Evolutionary conservation across 768 basidiomycete species (phyloP).

Genomic region (Coprinopsis strossmayeri): DNA sequence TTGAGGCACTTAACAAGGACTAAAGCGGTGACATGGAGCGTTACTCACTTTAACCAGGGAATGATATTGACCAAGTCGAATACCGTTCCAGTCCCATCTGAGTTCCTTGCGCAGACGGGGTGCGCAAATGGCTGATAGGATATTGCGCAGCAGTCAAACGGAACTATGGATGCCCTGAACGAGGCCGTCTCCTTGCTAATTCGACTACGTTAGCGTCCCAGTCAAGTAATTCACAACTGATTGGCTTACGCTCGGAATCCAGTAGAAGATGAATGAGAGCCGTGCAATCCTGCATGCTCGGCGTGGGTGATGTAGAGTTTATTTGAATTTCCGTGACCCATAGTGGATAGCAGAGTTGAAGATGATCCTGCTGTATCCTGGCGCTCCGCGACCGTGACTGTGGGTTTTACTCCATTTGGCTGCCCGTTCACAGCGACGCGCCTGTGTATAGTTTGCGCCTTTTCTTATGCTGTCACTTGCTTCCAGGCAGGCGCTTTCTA

Average conservation of each 20-base stretch:
- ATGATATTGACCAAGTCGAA: constrained; percentile 92
- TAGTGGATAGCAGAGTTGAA: constrained; percentile 27
- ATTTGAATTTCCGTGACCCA: constrained; percentile 85
- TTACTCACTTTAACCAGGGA: constrained; percentile 83
- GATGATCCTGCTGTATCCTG: background rate
- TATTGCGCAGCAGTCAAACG: constrained; percentile 89
- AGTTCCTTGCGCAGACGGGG: constrained; percentile 82
- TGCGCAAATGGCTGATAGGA: constrained; percentile 86
- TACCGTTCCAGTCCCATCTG: constrained; percentile 72
- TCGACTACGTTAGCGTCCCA: constrained; percentile 9
- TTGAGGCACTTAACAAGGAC: constrained; percentile 12
- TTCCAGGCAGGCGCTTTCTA: background rate
- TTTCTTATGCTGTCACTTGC: background rate
- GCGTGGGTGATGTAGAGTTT: constrained; percentile 88
- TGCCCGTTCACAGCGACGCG: background rate
- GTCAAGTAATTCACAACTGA: constrained; percentile 6
- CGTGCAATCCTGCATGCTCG: constrained; percentile 76
- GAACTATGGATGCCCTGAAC: constrained; percentile 58
- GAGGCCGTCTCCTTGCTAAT: constrained; percentile 62
- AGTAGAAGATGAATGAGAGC: constrained; percentile 74
- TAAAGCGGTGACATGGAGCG: background rate
- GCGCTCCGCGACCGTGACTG: background rate
- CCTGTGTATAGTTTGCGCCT: no score
- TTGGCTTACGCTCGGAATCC: constrained; percentile 60
- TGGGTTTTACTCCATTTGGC: background rate